Base-by-base conservation (phyloP, 768 basidiomycete species). In the Coprinellus micaceus region DNA sequence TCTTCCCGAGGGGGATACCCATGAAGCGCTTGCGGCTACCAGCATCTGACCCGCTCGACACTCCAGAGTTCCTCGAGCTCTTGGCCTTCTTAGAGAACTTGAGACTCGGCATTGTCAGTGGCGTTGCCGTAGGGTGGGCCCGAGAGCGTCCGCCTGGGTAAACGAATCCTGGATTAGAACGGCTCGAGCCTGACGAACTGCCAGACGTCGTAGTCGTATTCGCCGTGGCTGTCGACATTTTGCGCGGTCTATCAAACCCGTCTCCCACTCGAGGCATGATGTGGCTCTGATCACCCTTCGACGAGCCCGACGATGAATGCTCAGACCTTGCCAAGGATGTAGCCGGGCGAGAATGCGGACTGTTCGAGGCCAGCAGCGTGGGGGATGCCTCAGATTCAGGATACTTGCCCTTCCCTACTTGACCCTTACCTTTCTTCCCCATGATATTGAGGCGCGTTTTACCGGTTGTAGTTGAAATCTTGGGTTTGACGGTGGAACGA, bases 401-500 rank as follows among this genome's bases (percentile, higher is more conserved):
- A 37, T 19, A 22, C 5, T 9, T 10, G 17, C 24, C 36, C 19
- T 21, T 25, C 30, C 28, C 47, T 25, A 12, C 13, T 28, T 28
- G 25, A 13, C 28, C 2, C 47, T 49, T 49, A 17, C 24, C 21
- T 28, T 25, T 28, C 28, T 49, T 49, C 47, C 13, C 47, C 10
- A 28, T 25, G 21, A 49, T 7, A 19, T 49, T 49, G 47, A 49
- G 26, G 11, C 21, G 12, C 4, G 28, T 13, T 21, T 49, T 49
- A 15, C 47, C 47, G 15, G 56, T 59, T 52, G 66, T 66, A 37
- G 56, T 46, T 13, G 65, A 57, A 1, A 62, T 54, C 37, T 68
- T 70, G 3, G 69, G 67, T 47, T 62, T 60, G 1, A 60, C 67
- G 22, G 57, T 56, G 10, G 69, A 67, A 12, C 68, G 60, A 3